Base-by-base conservation (phyloP, 345 rosid genomes). In the Corchorus capsularis region DNA sequence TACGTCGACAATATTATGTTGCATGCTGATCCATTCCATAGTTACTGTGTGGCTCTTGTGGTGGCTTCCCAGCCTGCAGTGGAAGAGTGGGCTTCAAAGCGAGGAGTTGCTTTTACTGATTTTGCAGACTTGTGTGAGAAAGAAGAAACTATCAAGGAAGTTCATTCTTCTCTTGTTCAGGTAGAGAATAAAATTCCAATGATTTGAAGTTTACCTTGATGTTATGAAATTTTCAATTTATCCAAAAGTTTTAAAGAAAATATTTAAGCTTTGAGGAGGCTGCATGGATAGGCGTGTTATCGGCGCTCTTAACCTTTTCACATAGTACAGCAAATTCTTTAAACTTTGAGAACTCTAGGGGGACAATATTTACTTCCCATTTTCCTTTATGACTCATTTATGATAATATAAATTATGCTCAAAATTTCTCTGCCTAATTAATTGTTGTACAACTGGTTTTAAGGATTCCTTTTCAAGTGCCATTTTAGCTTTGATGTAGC, bases 1-100 rank as follows among this genome's bases (percentile, higher is more conserved):
- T 94, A 91, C 17, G 90, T 89, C 7, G 98, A 96, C 77, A 96
- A 90, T 72, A 82, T 94, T 66, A 92, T 94, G 98, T 71, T 94
- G 84, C 97, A 96, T 85, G 99, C 94, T 1, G 94, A 96, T 84
- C 96, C 99, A 37, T 91, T 91, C 80, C 97, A 89, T 74, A 92
- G 82, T 79, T 96, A 84, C 85, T 91, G 97, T 73, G 97, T 96
- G 79, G 99, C 97, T 80, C 87, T 96, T 43, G 92, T 96, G 80
- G 96, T 92, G 55, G 92, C 84, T 53, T 74, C 96, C 3, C 95
- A 89, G 81, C 79, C 83, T 49, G 86, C 92, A 19, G 68, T 93
- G 50, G 93, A 88, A 88, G 85, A 81, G 47, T 96, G 98, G 99
- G 98, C 97, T 15, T 82, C 92, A 76, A 89, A 87, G 82, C 84